Evolutionary conservation across 306 rosid genomes (phyloP).

Genomic region (Cucurbita ficifolia): DNA sequence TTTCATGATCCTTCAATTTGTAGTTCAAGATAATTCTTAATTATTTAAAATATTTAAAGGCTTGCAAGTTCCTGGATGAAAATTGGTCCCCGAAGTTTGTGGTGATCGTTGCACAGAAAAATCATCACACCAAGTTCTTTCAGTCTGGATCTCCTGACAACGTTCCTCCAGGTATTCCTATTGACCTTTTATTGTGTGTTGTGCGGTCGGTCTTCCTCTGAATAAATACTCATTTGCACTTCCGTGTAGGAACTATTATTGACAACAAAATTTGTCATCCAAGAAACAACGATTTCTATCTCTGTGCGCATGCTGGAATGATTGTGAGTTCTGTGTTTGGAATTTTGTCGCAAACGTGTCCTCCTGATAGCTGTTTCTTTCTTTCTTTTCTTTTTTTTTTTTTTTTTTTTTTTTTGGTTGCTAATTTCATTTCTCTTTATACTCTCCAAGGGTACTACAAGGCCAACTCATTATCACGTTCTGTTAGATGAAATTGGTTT

Average conservation of each 20-base stretch:
- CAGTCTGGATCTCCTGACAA: constrained; percentile 60
- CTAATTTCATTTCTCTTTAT: neutral
- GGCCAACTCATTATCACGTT: constrained; percentile 87
- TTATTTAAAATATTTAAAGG: constrained; percentile 16
- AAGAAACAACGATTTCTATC: constrained; percentile 64
- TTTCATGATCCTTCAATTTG: neutral
- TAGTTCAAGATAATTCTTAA: neutral
- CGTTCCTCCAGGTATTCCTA: constrained; percentile 61
- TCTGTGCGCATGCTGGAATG: constrained; percentile 98
- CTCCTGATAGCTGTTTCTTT: neutral
- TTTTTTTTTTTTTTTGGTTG: neutral
- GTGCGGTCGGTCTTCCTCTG: neutral
- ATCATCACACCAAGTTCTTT: constrained; percentile 85
- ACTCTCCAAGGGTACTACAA: constrained; percentile 56
- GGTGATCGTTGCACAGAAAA: constrained; percentile 83
- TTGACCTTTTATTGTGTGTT: too few species aligned
- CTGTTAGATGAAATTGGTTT: constrained; percentile 68
- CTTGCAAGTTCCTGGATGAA: constrained; percentile 78
- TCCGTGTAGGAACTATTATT: constrained; percentile 60
- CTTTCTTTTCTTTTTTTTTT: too few species aligned
- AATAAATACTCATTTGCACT: neutral
- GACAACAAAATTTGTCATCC: constrained; percentile 89
- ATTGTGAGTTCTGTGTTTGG: constrained; percentile 35
- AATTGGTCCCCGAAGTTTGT: constrained; percentile 69
- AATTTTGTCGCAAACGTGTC: neutral